Base-by-base conservation (phyloP, 2,329 filamentous ascomycete genomes). In the Hypoxylon sp. region DNA sequence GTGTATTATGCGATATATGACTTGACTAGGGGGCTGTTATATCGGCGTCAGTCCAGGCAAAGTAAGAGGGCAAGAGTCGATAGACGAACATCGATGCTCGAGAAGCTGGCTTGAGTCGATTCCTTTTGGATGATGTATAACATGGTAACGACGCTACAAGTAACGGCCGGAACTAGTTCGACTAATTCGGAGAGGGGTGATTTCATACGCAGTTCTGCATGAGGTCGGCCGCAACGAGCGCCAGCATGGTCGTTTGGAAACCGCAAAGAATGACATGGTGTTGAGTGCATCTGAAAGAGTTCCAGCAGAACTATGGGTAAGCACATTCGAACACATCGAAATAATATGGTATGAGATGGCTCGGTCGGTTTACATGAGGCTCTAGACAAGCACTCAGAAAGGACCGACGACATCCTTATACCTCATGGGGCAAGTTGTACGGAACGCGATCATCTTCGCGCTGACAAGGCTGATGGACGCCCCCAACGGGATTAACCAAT, bases 81-180 rank as follows among this genome's bases (percentile, higher is more conserved):
- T 8, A 35, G 21, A 63, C 60, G 46, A 45, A 63, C 60, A 45
- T 60, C 49, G 33, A 48, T 18, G 33, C 58, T 33, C 40, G 53
- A 35, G 17, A 55, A 7, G 45, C 48, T 31, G 7, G 42, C 49
- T 60, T 46, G 49, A 23, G 20, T 20, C 38, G 49, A 52, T 37
- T 68, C 61, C 48, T 37, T 46, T 21, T 54, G 58, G 17, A 58
- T 7, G 33, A 66, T 60, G 31, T 67, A 69, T 24, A 54, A 65
- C 4, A 64, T 69, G 23, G 61, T 64, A 27, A 68, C 33, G 38
- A 67, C 59, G 55, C 62, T 66, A 48, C 67, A 68, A 20, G 50
- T 52, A 38, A 63, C 23, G 11, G 65, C 60, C 13, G 65, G 65
- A 41, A 64, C 37, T 24, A 69, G 48, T 55, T 69, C 67, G 33